Base-by-base conservation (phyloP, 2,329 filamentous ascomycete species). In the Aspergillus oerlinghausenensis region DNA sequence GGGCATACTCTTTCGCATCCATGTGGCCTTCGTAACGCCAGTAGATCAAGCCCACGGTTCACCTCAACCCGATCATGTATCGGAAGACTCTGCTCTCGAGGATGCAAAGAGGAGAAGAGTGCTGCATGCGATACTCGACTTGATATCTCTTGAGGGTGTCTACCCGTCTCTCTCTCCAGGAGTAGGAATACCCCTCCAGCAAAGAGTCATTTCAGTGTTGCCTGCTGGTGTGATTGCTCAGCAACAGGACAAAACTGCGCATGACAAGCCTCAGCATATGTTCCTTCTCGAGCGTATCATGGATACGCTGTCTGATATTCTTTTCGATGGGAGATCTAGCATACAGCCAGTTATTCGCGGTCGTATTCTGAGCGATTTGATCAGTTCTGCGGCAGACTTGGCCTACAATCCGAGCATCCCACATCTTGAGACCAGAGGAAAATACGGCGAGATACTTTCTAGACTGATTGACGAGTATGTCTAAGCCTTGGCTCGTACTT, bases 121-220 rank as follows among this genome's bases (percentile, higher is more conserved):
- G 14, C 61, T 77, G 3, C 70, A 77, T 67, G 72, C 73, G 4
- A 61, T 78, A 6, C 61, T 78, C 48, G 76, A 78, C 54, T 59
- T 78, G 50, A 68, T 78, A 42, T 76, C 76, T 2, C 57, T 78
- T 6, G 76, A 78, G 57, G 76, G 76, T 4, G 73, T 78, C 25
- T 77, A 78, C 59, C 76, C 76, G 5, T 76, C 67, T 5, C 65
- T 77, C 17, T 77, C 75, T 14, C 59, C 64, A 21, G 75, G 75
- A 21, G 75, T 77, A 45, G 75, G 75, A 1, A 74, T 78, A 49
- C 76, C 76, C 10, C 62, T 78, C 11, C 74, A 77, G 59, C 69
- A 75, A 55, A 69, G 76, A 50, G 70, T 78, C 7, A 75, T 77
- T 43, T 77, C 76, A 25, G 73, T 74, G 14, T 57, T 78, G 23